Base-by-base conservation (phyloP, 2,329 filamentous ascomycete genomes). In the Elsinoe perseae region DNA sequence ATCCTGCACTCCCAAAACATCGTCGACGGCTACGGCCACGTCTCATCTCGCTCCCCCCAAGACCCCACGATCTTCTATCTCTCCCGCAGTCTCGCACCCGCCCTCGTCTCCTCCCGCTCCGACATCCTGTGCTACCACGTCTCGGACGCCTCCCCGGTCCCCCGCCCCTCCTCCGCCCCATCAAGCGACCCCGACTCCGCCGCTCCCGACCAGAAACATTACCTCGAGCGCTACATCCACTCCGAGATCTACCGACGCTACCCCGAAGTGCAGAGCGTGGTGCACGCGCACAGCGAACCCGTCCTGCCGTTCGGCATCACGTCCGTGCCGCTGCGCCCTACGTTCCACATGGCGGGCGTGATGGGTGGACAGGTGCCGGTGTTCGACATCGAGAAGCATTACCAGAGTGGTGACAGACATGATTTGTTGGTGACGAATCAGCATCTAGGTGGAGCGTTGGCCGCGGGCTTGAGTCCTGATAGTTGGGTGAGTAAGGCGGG, bases 91-190 rank as follows among this genome's bases (percentile, higher is more conserved):
- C 68, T 74, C 30, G 66, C 74, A 1, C 73, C 75, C 3, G 73
- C 73, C 0, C 63, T 77, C 2, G 66, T 76, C 16, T 69, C 70
- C 56, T 66, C 63, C 2, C 66, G 67, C 6, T 67, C 70, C 7
- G 73, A 77, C 59, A 59, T 77, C 7, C 64, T 75, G 48, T 72
- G 75, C 59, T 77, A 76, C 63, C 65, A 68, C 16, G 66, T 77
- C 32, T 67, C 70, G 4, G 70, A 75, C 57, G 73, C 70, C 25
- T 60, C 56, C 18, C 63, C 66, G 1, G 64, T 69, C 18, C 59
- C 64, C 20, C 40, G 40, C 21, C 28, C 48, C 20, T 38, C 58
- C 5, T 56, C 64, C 28, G 61, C 61, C 0, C 61, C 63, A 1
- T 42, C 34, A n/a, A 54, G 57, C 27, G 25, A 52, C 23, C 63